These are phyloP conservation scores for Aspergillus baeticus DNA, from an alignment of 495 filamentous ascomycete species.

Conservation along the genomic window DNA sequence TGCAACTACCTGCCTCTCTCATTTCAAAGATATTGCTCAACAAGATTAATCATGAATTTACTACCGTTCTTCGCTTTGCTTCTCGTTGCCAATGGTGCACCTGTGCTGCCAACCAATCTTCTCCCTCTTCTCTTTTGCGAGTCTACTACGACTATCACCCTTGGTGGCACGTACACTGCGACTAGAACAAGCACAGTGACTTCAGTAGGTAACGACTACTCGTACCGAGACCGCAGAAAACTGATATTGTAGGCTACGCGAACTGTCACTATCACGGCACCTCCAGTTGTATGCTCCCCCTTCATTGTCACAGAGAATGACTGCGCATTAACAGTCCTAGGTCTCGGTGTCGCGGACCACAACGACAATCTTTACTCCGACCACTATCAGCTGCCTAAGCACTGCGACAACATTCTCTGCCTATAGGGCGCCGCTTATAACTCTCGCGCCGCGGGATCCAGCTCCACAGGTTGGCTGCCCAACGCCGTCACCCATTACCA, in stretches of 20 bases:
- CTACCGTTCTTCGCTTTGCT: too few relatives aligned
- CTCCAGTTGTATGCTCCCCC: not conserved
- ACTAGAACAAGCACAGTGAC: slow-evolving; percentile 6
- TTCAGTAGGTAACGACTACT: not conserved
- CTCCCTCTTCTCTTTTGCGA: slow-evolving; percentile 2
- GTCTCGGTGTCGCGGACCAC: not conserved
- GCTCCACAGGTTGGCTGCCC: not conserved
- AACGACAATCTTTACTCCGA: slow-evolving; percentile 5
- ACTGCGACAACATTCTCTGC: slow-evolving; percentile 5
- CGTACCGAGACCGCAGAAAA: not conserved
- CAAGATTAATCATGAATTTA: too few relatives aligned
- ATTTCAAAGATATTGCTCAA: too few relatives aligned
- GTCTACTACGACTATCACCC: slow-evolving; percentile 7
- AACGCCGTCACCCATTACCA: not conserved
- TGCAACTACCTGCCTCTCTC: too few relatives aligned
- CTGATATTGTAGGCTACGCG: not conserved
- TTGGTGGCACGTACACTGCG: slow-evolving; percentile 5
- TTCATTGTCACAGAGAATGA: not conserved
- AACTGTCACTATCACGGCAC: slow-evolving; percentile 5
- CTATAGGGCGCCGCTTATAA: not conserved
- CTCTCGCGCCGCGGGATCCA: not conserved
- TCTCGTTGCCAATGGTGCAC: too few relatives aligned
- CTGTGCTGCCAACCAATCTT: too few relatives aligned
- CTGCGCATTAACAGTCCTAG: not conserved
- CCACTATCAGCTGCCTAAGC: slow-evolving; percentile 4